Conservation (phyloP, 2,329 filamentous ascomycete species). For the Calonectria pseudoturangicola region DNA sequence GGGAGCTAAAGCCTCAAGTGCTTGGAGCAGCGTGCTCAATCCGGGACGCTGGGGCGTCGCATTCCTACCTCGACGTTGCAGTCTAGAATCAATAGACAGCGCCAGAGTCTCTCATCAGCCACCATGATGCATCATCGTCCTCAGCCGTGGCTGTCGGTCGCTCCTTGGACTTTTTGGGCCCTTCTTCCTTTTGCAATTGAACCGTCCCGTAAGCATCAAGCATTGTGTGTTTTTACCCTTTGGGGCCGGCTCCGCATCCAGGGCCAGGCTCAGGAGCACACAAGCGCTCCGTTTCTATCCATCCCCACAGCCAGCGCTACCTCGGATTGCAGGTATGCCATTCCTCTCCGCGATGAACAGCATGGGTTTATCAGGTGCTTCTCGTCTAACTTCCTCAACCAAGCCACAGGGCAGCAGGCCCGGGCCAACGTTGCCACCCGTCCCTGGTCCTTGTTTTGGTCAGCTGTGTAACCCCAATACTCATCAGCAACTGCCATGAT, state of each 20-base stretch:
- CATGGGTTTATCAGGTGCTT: slow-evolving; percentile 23
- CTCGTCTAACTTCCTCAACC: slow-evolving; percentile 10
- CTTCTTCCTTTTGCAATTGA: not conserved
- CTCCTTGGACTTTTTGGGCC: not conserved
- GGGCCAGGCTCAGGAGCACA: slow-evolving; percentile 1
- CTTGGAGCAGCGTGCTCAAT: not conserved
- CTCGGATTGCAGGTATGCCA: not conserved
- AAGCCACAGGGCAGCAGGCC: slow-evolving; percentile 6
- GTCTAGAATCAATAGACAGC: not conserved
- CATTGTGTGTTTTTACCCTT: not conserved
- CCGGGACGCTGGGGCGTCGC: not conserved
- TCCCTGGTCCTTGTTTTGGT: slow-evolving; percentile 19
- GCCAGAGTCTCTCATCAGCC: slow-evolving; percentile 29
- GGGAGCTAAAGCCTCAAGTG: slow-evolving; percentile 32
- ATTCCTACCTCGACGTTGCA: slow-evolving; percentile 1
- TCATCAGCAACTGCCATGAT: not conserved
- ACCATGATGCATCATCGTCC: slow-evolving; percentile 22
- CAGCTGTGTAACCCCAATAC: slow-evolving; percentile 15
- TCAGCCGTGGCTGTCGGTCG: not conserved
- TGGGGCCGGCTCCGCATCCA: slow-evolving; percentile 20
- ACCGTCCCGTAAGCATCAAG: not conserved
- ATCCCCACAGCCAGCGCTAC: slow-evolving; percentile 27
- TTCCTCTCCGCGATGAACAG: not conserved
- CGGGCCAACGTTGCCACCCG: not conserved
- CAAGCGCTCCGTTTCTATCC: slow-evolving; percentile 20